Evolutionary conservation across 2,329 filamentous ascomycete species (phyloP).

Genomic region (Colletotrichum gigasporum): DNA sequence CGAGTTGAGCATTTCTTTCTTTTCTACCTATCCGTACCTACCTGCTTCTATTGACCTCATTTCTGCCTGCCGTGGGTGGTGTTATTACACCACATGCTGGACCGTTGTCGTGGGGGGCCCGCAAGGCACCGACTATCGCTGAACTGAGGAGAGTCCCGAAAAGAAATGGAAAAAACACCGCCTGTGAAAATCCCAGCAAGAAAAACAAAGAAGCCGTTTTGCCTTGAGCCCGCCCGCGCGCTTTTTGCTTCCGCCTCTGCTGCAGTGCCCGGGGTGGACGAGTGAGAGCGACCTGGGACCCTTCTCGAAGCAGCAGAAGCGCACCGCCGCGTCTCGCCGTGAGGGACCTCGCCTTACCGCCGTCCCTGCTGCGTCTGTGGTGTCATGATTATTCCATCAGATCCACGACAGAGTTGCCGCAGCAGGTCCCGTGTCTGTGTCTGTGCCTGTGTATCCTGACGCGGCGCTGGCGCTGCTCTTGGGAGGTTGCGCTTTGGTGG

Average conservation of each 20-base stretch:
- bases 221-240: neutral
- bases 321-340: neutral
- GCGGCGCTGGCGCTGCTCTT: conserved; percentile 15
- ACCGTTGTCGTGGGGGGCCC: too few relatives aligned
- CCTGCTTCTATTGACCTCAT: too few relatives aligned
- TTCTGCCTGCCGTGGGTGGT: neutral
- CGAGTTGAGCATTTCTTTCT: neutral
- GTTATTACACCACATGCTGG: too few relatives aligned
- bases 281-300: too few relatives aligned
- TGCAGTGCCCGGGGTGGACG: too few relatives aligned
- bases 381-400: neutral
- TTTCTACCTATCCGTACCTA: too few relatives aligned
- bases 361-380: conserved; percentile 20
- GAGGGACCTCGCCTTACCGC: conserved; percentile 3
- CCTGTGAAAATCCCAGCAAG: neutral
- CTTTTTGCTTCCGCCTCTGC: neutral
- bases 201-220: neutral
- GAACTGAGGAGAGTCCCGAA: too few relatives aligned
- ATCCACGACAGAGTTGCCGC: conserved; percentile 8
- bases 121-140: too few relatives aligned
- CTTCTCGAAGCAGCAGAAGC: conserved; percentile 1
- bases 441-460: conserved; percentile 1
- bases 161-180: neutral
- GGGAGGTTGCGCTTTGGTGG: neutral
- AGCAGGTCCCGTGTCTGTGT: conserved; percentile 14